Percentiles rank a stretch among this genome's conserved stretches.
Evolutionary conservation across 2,329 filamentous ascomycete genomes (phyloP).

Genomic region (Colletotrichum sp.): DNA sequence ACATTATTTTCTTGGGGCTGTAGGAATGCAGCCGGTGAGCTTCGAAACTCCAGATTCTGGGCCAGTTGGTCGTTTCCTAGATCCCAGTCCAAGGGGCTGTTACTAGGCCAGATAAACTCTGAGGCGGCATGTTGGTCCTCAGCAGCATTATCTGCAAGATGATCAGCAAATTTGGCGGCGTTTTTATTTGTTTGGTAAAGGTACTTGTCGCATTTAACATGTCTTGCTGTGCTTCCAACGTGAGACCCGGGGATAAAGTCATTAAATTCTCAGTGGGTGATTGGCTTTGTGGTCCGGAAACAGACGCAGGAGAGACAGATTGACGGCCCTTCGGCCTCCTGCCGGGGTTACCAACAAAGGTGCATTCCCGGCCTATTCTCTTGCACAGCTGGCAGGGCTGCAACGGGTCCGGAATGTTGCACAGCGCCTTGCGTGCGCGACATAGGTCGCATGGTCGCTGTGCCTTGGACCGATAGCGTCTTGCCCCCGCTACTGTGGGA

Average conservation of each 20-base stretch:
- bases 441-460: conserved; percentile 27
- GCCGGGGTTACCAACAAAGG: conserved; percentile 26
- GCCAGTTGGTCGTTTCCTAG: neutral
- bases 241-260: neutral
- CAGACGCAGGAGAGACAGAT: neutral
- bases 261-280: neutral
- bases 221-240: neutral
- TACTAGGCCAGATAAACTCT: neutral
- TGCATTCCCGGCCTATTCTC: conserved; percentile 26
- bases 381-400: conserved; percentile 28
- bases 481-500: neutral
- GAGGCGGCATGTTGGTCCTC: neutral
- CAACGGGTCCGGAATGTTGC: conserved; percentile 30
- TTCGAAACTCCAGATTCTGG: neutral
- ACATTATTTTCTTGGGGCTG: neutral
- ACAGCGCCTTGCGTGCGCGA: conserved; percentile 28
- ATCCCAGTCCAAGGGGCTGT: neutral
- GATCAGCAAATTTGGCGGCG: neutral
- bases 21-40: neutral
- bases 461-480: conserved; percentile 26
- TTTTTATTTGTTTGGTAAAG: neutral
- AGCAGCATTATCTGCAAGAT: neutral
- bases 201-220: neutral
- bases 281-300: neutral
- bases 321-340: neutral